Conservation (phyloP, 495 filamentous ascomycete species). For the Lasiosphaeria ovina region DNA sequence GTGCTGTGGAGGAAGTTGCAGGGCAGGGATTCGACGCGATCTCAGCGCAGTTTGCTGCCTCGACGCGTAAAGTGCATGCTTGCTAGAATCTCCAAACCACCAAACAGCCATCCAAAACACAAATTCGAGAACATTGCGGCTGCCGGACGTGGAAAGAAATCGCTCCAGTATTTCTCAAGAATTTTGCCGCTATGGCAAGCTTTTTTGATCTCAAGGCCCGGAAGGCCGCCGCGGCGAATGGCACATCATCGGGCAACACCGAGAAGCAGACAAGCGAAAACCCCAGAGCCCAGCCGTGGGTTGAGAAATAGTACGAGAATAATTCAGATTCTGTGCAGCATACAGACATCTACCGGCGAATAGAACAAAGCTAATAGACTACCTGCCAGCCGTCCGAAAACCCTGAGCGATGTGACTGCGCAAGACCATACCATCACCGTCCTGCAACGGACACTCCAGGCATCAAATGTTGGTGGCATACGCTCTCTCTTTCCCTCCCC, state of each 20-base stretch:
- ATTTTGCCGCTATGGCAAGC: slow-evolving; percentile 55
- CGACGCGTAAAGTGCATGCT: too few relatives aligned
- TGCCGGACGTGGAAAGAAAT: neutral
- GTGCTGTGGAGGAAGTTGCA: too few relatives aligned
- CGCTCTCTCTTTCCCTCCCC: neutral
- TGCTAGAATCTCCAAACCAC: neutral
- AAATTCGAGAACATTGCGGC: neutral
- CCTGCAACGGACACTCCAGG: slow-evolving; percentile 87
- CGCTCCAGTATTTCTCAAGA: neutral
- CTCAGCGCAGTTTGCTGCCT: too few relatives aligned
- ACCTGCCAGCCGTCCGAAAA: slow-evolving; percentile 78
- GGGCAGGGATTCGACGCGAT: too few relatives aligned
- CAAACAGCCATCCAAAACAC: neutral
- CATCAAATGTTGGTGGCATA: slow-evolving; percentile 68
- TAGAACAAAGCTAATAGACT: slow-evolving; percentile 16
- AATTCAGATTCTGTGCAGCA: neutral
- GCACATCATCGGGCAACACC: slow-evolving; percentile 48
- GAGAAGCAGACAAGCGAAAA: slow-evolving; percentile 59
- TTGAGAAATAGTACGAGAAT: slow-evolving; percentile 96
- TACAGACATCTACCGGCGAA: neutral
- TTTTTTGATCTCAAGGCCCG: slow-evolving; percentile 97
- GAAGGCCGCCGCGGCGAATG: slow-evolving; percentile 69
- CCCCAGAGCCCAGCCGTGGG: slow-evolving; percentile 81
- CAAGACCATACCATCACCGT: slow-evolving; percentile 97
- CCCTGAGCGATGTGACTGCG: slow-evolving; percentile 88